A percentile compares a stretch with the other conserved stretches of the same genome.
Conservation (phyloP, 805 yeast genomes). For the Lipomyces yamanashiensis region DNA sequence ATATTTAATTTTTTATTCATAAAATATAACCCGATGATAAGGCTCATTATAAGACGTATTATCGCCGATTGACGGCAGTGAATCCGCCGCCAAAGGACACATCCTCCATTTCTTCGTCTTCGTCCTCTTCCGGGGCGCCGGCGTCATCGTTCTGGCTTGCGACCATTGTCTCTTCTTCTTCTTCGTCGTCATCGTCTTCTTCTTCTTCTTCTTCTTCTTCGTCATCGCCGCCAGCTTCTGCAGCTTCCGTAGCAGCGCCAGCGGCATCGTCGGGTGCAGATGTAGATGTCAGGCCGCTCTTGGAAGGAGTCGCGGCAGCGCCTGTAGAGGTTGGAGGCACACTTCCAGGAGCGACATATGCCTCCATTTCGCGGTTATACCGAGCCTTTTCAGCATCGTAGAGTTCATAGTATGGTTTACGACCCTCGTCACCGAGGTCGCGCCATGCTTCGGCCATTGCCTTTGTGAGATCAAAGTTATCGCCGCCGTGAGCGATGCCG, state of each 20-base stretch:
- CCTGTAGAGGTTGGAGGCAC: constrained; percentile 7
- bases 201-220: not conserved
- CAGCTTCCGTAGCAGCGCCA: not conserved
- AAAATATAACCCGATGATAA: not conserved
- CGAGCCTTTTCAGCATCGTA: constrained; percentile 80
- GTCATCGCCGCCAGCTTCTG: not conserved
- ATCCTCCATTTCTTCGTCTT: constrained; percentile 34
- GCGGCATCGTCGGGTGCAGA: not conserved
- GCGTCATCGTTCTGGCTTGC: constrained; percentile 15
- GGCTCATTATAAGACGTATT: not conserved
- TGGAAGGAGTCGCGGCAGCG: not conserved
- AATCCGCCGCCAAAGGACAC: constrained; percentile 31
- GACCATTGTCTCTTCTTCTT: not conserved
- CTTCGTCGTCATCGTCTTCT: not conserved
- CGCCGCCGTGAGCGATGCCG: constrained; percentile 52
- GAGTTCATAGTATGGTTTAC: constrained; percentile 72
- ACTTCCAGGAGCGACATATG: constrained; percentile 35
- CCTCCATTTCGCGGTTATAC: constrained; percentile 73
- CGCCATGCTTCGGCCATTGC: constrained; percentile 89
- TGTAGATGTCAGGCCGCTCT: not conserved
- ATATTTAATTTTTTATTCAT: not conserved
- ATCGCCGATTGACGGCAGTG: constrained; percentile 31
- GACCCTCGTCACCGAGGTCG: constrained; percentile 64
- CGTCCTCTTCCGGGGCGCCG: constrained; percentile 22
- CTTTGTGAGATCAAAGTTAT: constrained; percentile 66